Conservation (phyloP, 2,329 filamentous ascomycete species). For the Alternaria hordeiaustralica region DNA sequence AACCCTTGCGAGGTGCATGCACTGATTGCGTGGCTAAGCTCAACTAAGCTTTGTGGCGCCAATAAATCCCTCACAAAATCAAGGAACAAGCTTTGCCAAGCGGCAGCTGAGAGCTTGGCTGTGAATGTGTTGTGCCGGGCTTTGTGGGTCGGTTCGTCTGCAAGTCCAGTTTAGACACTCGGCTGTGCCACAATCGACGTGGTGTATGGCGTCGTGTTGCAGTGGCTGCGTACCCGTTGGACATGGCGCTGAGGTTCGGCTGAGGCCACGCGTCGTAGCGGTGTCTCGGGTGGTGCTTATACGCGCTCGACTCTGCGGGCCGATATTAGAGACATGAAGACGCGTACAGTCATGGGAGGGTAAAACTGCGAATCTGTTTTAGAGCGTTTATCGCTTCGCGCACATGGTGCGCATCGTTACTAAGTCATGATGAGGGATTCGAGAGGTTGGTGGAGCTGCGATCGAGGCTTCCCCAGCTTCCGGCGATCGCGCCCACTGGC, state of each 20-base stretch:
- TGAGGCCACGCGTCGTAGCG: not conserved
- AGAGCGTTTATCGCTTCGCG: not conserved
- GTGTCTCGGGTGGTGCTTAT: not conserved
- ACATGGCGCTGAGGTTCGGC: not conserved
- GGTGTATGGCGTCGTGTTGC: constrained; percentile 19
- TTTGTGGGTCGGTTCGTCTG: not conserved
- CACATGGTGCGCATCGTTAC: not conserved
- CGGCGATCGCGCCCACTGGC: not conserved
- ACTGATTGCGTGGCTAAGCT: constrained; percentile 21
- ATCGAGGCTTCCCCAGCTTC: not conserved
- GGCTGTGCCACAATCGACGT: constrained; percentile 18
- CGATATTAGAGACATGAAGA: not conserved
- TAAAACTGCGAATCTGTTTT: not conserved
- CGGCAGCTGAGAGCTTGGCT: constrained; percentile 29
- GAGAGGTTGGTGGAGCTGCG: not conserved
- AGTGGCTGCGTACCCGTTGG: constrained; percentile 19
- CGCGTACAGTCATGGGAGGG: not conserved
- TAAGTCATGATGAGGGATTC: not conserved
- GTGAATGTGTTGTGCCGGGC: constrained; percentile 17
- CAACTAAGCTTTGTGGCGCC: constrained; percentile 35
- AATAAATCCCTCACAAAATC: constrained; percentile 32
- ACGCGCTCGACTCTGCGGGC: not conserved
- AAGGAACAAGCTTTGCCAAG: constrained; percentile 40
- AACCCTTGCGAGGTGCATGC: constrained; percentile 15
- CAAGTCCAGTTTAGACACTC: not conserved